Conservation (phyloP, 1,284 basidiomycete genomes). For the Microstroma glucosiphilum region DNA sequence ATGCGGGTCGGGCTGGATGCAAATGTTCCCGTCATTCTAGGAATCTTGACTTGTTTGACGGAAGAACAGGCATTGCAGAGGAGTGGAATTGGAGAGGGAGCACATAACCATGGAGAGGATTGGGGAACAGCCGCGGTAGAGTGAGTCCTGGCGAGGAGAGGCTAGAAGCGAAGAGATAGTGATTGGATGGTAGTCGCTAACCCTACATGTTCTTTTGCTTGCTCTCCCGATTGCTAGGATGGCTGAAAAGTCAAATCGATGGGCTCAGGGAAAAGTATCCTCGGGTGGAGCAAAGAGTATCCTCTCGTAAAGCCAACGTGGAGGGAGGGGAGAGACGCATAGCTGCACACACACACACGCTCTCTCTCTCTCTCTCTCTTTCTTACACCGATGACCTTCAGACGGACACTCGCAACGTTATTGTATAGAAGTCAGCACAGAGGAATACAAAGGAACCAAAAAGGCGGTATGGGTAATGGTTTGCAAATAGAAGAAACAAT, state of each 20-base stretch:
- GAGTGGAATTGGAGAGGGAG: constrained; percentile 65
- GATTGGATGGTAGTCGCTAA: not conserved
- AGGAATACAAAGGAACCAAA: too few species aligned
- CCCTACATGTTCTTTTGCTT: too few species aligned
- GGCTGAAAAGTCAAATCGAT: constrained; percentile 38
- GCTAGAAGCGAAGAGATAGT: not conserved
- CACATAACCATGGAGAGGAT: constrained; percentile 89
- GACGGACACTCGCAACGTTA: too few species aligned
- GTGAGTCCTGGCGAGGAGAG: constrained; percentile 27
- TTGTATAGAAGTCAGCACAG: too few species aligned
- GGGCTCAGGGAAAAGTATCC: constrained; percentile 32
- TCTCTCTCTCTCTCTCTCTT: too few species aligned
- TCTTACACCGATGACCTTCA: too few species aligned
- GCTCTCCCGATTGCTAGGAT: constrained; percentile 12
- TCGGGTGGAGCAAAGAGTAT: constrained; percentile 8
- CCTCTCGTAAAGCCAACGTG: not conserved
- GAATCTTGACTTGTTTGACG: constrained; percentile 83
- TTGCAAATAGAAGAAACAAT: too few species aligned
- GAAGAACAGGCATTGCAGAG: constrained; percentile 92
- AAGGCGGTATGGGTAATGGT: too few species aligned
- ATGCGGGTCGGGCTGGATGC: constrained; percentile 91
- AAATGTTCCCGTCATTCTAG: constrained; percentile 91
- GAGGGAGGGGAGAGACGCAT: too few species aligned
- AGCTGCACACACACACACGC: too few species aligned
- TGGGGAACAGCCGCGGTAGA: constrained; percentile 94